phyloP scores from a whole-genome alignment of 1,284 basidiomycete species.

The Heterobasidion parviporum region DNA sequence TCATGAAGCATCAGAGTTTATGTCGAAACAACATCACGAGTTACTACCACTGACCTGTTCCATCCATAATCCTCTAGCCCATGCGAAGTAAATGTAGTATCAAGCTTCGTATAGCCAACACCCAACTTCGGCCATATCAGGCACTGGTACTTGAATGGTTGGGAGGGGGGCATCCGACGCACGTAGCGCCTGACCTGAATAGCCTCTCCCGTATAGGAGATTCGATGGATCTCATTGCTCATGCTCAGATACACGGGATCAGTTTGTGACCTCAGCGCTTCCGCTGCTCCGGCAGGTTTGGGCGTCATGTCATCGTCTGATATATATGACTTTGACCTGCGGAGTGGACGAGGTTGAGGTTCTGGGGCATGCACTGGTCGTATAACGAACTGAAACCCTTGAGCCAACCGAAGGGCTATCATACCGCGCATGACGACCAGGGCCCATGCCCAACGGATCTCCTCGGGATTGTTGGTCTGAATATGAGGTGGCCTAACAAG shows the following conservation, averaged over 20 bases:
- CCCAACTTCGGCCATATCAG: slow-evolving; percentile 91
- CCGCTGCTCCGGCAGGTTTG: slow-evolving; percentile 27
- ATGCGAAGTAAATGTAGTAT: slow-evolving; percentile 72
- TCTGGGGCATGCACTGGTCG: slow-evolving; percentile 23
- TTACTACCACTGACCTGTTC: slow-evolving; percentile 49
- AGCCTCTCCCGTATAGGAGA: slow-evolving; percentile 80
- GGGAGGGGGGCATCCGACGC: slow-evolving; percentile 57
- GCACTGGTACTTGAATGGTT: slow-evolving; percentile 75
- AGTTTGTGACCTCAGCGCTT: slow-evolving; percentile 52
- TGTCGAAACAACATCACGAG: not conserved
- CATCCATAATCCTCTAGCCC: slow-evolving; percentile 76
- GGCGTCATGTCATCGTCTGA: slow-evolving; percentile 46
- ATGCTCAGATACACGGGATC: slow-evolving; percentile 88
- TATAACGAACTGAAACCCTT: slow-evolving; percentile 95
- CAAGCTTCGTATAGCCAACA: slow-evolving; percentile 77
- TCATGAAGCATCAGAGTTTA: not conserved
- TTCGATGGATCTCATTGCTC: slow-evolving; percentile 91
- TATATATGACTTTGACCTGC: slow-evolving; percentile 49
- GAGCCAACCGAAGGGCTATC: slow-evolving; percentile 85
- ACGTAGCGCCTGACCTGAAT: slow-evolving; percentile 89
- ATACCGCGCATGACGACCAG: slow-evolving; percentile 89
- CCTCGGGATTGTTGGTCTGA: slow-evolving; percentile 37
- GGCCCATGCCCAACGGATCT: slow-evolving; percentile 64
- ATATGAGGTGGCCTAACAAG: slow-evolving; percentile 56
- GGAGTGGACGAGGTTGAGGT: slow-evolving; percentile 19